Evolutionary conservation across 805 yeast species (phyloP).

Genomic region (Wickerhamomyces pijperi): DNA sequence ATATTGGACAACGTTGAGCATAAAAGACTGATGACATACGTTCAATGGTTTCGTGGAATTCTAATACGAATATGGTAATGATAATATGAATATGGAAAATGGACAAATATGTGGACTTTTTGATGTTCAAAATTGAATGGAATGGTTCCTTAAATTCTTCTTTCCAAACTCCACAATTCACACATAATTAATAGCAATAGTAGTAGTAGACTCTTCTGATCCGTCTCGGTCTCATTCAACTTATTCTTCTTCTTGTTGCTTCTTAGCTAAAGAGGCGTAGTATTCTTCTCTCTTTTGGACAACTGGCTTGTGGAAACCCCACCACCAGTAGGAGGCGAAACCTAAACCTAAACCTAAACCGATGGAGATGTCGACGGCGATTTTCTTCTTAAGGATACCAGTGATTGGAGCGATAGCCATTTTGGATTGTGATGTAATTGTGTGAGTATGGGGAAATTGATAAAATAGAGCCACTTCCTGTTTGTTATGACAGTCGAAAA

Average conservation of each 20-base stretch:
- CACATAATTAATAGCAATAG: too few relatives aligned
- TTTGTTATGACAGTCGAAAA: not conserved
- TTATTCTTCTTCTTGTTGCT: constrained; percentile 11
- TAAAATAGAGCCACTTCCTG: too few relatives aligned
- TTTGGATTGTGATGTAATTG: constrained; percentile 5
- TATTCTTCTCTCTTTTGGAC: constrained; percentile 74
- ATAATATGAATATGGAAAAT: too few relatives aligned
- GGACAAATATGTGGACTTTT: too few relatives aligned
- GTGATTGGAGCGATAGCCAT: constrained; percentile 73
- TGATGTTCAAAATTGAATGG: not conserved
- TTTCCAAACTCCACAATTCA: too few relatives aligned
- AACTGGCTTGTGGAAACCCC: constrained; percentile 65
- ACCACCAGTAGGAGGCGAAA: constrained; percentile 74
- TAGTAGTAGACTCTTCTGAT: too few relatives aligned
- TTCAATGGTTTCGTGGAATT: too few relatives aligned
- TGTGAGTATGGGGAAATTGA: too few relatives aligned
- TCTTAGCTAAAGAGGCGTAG: constrained; percentile 33
- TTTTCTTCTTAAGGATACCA: constrained; percentile 73
- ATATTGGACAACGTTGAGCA: too few relatives aligned
- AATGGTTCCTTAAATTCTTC: not conserved
- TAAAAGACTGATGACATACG: too few relatives aligned
- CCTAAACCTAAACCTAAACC: constrained; percentile 56
- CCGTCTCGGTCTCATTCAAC: not conserved
- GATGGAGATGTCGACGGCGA: constrained; percentile 64
- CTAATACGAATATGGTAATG: too few relatives aligned